Evolutionary conservation across 208 protist genomes (phyloP).

Genomic region (Crithidia fasciculata): DNA sequence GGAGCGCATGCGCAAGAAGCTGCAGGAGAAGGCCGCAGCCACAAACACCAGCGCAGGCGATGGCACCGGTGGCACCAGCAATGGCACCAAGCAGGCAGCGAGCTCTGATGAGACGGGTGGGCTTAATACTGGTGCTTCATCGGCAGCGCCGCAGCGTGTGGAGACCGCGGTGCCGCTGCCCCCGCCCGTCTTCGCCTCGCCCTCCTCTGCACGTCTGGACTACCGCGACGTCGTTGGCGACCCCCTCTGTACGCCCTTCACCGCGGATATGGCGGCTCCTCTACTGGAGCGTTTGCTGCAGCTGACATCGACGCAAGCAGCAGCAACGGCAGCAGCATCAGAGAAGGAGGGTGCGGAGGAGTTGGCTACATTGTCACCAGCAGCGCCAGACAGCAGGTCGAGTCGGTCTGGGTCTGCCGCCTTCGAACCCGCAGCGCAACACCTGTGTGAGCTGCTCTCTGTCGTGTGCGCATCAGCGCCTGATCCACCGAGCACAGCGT

Average conservation of each 20-base stretch:
- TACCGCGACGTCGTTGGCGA: conserved; percentile 60
- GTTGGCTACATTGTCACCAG: not conserved
- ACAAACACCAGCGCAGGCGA: not conserved
- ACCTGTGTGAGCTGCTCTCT: conserved; percentile 12
- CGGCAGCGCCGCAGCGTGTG: not conserved
- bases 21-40: conserved; percentile 39
- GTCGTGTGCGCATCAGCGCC: not conserved
- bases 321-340: not conserved
- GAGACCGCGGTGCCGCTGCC: conserved; percentile 16
- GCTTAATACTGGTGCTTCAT: not conserved
- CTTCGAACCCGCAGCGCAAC: conserved; percentile 3
- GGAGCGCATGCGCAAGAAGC: conserved; percentile 52
- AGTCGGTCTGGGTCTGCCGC: not conserved
- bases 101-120: not conserved
- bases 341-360: not conserved
- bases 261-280: conserved; percentile 19
- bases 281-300: not conserved
- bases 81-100: not conserved
- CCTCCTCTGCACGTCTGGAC: conserved; percentile 43
- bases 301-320: no score
- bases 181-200: conserved; percentile 62
- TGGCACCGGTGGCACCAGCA: not conserved
- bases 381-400: not conserved
- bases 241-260: conserved; percentile 59
- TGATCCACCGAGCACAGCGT: not conserved